Conservation (phyloP, 805 yeast species). For the Cyberlindnera misumaiensis region DNA sequence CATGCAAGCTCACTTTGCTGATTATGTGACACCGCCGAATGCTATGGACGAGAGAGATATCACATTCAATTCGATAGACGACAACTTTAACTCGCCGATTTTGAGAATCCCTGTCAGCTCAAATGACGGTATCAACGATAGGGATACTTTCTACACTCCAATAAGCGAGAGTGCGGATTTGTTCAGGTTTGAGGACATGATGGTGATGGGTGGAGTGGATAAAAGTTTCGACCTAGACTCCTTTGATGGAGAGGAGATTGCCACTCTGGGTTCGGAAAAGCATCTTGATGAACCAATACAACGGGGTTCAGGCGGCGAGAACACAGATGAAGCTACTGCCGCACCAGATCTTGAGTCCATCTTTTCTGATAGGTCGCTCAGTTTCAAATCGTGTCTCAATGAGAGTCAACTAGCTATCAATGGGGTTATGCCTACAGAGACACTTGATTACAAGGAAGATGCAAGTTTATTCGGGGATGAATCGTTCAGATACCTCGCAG, state of each 20-base stretch:
- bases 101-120: constrained; percentile 17
- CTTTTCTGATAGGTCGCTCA: not conserved
- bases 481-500: constrained; percentile 40
- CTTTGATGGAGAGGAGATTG: not conserved
- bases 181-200: not conserved
- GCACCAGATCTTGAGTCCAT: no score
- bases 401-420: constrained; percentile 5
- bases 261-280: no score
- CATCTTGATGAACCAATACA: no score
- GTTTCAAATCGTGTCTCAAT: constrained; percentile 20
- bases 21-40: no score
- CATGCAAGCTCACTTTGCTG: no score
- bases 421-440: not conserved
- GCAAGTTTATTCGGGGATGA: constrained; percentile 24
- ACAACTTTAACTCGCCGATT: constrained; percentile 16
- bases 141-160: constrained; percentile 20
- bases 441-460: not conserved
- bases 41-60: not conserved
- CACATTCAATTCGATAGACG: constrained; percentile 15
- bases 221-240: not conserved
- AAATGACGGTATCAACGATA: constrained; percentile 11
- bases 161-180: constrained; percentile 12
- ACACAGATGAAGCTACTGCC: not conserved
- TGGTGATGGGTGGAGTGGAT: not conserved
- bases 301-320: no score